Evolutionary conservation across 129 eudicot species (phyloP).

Genomic region (Scalesia atractyloides): DNA sequence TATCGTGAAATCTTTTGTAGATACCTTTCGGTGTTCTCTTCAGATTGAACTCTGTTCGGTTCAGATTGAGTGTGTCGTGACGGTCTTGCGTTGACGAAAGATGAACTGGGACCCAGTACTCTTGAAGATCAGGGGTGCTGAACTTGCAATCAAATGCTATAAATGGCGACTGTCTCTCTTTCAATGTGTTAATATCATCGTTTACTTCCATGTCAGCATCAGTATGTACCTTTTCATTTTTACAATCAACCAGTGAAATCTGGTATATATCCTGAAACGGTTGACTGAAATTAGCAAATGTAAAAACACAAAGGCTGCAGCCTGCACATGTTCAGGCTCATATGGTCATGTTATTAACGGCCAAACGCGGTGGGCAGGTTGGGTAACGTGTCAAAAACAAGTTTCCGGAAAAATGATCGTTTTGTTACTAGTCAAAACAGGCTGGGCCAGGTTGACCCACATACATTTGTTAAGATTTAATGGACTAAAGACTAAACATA

Average conservation of each 20-base stretch:
- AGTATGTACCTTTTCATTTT: constrained; percentile 21
- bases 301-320: no score
- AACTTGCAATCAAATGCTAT: constrained; percentile 35
- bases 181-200: constrained; percentile 11
- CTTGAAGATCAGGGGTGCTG: constrained; percentile 29
- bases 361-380: no score
- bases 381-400: no score
- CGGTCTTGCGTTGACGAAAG: constrained; percentile 38
- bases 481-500: no score
- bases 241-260: constrained; percentile 28
- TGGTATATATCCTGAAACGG: constrained; percentile 28
- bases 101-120: constrained; percentile 61
- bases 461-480: no score
- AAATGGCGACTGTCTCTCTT: constrained; percentile 28
- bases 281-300: background rate
- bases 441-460: no score
- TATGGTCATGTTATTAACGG: no score
- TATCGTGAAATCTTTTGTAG: background rate
- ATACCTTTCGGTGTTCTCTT: constrained; percentile 36
- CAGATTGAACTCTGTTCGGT: background rate
- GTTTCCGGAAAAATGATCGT: no score
- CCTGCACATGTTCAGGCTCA: no score
- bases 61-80: background rate
- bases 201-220: constrained; percentile 9
- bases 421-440: no score